Evolutionary conservation across 176 grass and related monocot species (phyloP), one percentile per base, ranked within the genome.

Genomic region (Tillandsia fasciculata): DNA sequence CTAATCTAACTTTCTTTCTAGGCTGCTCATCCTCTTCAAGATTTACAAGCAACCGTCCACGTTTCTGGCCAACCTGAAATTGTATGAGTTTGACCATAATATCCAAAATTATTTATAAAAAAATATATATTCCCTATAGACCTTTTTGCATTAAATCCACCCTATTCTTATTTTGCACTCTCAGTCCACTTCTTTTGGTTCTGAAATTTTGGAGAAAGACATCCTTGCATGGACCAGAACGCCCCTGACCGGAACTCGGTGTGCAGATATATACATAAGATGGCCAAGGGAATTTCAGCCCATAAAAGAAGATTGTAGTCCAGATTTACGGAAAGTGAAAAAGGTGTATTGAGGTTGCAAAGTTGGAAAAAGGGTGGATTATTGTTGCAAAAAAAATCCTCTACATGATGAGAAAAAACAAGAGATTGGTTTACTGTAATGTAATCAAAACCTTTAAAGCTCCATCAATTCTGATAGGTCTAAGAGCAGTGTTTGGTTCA

Each of bases 401-500:
- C 11, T 24, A 22, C 24, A 9, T 22, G 24, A 22, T 61, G 56
- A 61, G 15, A 61, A 23, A 20, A 61, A 61, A 22, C 17, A 61
- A 61, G 8, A 61, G n/a, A 61, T 20, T 10, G 56, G 17, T 61
- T 20, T 61, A 7, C 56, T 61, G 3, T 61, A 2, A 61, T 20
- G 22, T 15, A 18, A 18, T 61, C 7, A 79, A 63, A 74, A 91
- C 87, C 91, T 96, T 96, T 64, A 85, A 85, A 71, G 91, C 91
- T 52, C 87, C 87, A 91, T 96, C 87, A 33, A 87, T 96, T 71
- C 77, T 96, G 48, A 96, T 87, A 58, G 87, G 87, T 48, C 91
- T 83, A 17, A 84, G 73, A 72, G 82, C 66, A 76, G 91, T 66
- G 63, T 58, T 73, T 54, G 72, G 84, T 75, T 87, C 84, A 23